Evolutionary conservation across 1,284 basidiomycete species (phyloP), one percentile per base, ranked within the genome.

Genomic region (Puccinia triticina): DNA sequence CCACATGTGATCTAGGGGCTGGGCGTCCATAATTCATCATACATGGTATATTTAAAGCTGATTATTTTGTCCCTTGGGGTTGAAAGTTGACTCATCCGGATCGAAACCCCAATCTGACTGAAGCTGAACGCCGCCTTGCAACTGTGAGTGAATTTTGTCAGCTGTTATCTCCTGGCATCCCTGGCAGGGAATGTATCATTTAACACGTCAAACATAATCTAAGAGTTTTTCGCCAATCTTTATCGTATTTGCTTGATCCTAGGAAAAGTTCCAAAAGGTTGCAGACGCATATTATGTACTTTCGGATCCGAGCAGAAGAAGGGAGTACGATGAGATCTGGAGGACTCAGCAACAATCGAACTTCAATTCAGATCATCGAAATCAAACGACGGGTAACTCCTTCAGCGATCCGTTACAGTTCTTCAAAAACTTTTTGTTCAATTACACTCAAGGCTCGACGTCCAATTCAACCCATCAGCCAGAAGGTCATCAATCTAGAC

Each of bases 241-340:
- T 32, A 73, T 50, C 10, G 23, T 11, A 74, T 37, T 29, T 74
- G 26, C 34, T 74, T 5, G 55, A 53, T 55, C 43, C 23, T 29
- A 79, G 77, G 57, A 72, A 85, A 76, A 88, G 85, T 74, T 87
- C 84, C 84, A 87, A 84, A 83, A 87, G 85, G 92, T 98, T 83
- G 94, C 96, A 74, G 95, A 98, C 88, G 96, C 96, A 14, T 98
- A 98, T 89, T 98, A 95, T 87, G 93, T 97, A 11, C 91, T 98
- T 37, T 96, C 94, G 0, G 94, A 98, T 87, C 87, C 91, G 1
- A 85, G 84, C 23, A 89, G 91, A 61, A 89, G 95, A 77, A 90
- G 93, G 78, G 95, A 98, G 88, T 98, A 98, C 86, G 94, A 96
- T 85, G 87, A 23, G 50, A 86, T 88, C 57, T 90, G 91, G 84